Evolutionary conservation across 805 yeast genomes (phyloP).

Genomic region (Candida awuae): DNA sequence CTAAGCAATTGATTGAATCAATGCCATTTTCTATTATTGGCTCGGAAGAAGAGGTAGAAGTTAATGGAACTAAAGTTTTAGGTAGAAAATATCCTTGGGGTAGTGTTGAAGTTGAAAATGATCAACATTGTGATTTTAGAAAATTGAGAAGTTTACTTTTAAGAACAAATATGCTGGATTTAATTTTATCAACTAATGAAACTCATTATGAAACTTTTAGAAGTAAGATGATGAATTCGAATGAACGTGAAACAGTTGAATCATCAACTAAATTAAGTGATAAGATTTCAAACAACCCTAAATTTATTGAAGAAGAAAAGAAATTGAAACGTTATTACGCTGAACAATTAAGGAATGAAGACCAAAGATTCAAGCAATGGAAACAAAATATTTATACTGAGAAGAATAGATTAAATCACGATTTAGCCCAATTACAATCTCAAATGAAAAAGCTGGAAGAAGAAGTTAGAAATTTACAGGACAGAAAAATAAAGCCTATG

Average conservation of each 20-base stretch:
- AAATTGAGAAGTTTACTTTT: slow-evolving; percentile 70
- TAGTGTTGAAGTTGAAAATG: slow-evolving; percentile 78
- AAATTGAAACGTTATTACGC: slow-evolving; percentile 90
- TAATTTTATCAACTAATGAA: slow-evolving; percentile 72
- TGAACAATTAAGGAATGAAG: slow-evolving; percentile 94
- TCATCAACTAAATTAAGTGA: slow-evolving; percentile 29
- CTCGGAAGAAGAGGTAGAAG: slow-evolving; percentile 61
- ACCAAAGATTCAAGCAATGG: slow-evolving; percentile 97
- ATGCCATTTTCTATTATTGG: slow-evolving; percentile 87
- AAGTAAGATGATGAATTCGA: slow-evolving; percentile 52
- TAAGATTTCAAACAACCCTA: slow-evolving; percentile 60
- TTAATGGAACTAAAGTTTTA: slow-evolving; percentile 55
- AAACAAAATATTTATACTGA: slow-evolving; percentile 93
- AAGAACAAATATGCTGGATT: slow-evolving; percentile 77
- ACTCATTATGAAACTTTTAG: slow-evolving; percentile 76
- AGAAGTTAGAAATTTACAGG: slow-evolving; percentile 56
- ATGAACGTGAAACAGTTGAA: slow-evolving; percentile 12
- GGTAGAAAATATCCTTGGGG: slow-evolving; percentile 94
- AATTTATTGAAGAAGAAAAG: slow-evolving; percentile 94
- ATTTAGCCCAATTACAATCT: slow-evolving; percentile 80
- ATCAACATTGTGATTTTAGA: slow-evolving; percentile 76
- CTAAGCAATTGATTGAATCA: slow-evolving; percentile 68
- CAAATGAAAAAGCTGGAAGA: slow-evolving; percentile 70
- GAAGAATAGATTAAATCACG: slow-evolving; percentile 88
- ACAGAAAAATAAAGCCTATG: slow-evolving; percentile 36